These are phyloP conservation scores for Tricharina praecox DNA, from an alignment of 495 filamentous ascomycete genomes.

Conservation along the genomic window DNA sequence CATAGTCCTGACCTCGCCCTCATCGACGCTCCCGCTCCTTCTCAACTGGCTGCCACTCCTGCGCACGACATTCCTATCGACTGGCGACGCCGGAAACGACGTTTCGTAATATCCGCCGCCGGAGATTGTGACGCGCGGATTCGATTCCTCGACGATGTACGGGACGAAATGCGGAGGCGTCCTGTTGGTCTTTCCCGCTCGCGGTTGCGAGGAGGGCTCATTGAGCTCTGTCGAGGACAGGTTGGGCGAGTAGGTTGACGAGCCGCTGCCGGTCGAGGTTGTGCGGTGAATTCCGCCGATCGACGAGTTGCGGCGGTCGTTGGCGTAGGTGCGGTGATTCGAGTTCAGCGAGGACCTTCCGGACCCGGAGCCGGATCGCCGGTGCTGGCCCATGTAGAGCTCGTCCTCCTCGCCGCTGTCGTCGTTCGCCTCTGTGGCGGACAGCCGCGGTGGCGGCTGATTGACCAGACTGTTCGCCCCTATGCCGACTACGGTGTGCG, in stretches of 20 bases:
- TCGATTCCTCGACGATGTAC: conserved; percentile 31
- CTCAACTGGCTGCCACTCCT: conserved; percentile 38
- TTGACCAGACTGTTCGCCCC: conserved; percentile 29
- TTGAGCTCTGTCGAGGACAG: conserved; percentile 16
- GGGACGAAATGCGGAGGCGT: too few species aligned
- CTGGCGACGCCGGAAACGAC: conserved; percentile 36
- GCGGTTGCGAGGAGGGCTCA: conserved; percentile 7
- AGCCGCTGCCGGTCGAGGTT: conserved; percentile 15
- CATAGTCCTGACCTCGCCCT: conserved; percentile 52
- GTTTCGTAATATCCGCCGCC: too few species aligned
- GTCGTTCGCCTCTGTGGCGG: conserved; percentile 84
- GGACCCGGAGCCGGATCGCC: conserved; percentile 58
- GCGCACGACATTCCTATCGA: conserved; percentile 27
- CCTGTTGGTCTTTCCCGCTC: too few species aligned
- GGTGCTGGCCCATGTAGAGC: conserved; percentile 40
- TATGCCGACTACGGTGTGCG: conserved; percentile 19
- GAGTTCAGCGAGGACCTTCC: conserved; percentile 48
- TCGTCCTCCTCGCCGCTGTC: conserved; percentile 64
- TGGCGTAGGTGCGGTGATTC: conserved; percentile 30
- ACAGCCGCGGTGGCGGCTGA: conserved; percentile 75
- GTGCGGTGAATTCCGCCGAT: conserved; percentile 12
- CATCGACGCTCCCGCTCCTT: conserved; percentile 84
- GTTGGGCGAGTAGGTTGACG: conserved; percentile 13
- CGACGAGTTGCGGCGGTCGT: conserved; percentile 17
- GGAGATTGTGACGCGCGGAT: conserved; percentile 36